phyloP scores from a whole-genome alignment of 306 rosid species.

The Hippophae tibetana region DNA sequence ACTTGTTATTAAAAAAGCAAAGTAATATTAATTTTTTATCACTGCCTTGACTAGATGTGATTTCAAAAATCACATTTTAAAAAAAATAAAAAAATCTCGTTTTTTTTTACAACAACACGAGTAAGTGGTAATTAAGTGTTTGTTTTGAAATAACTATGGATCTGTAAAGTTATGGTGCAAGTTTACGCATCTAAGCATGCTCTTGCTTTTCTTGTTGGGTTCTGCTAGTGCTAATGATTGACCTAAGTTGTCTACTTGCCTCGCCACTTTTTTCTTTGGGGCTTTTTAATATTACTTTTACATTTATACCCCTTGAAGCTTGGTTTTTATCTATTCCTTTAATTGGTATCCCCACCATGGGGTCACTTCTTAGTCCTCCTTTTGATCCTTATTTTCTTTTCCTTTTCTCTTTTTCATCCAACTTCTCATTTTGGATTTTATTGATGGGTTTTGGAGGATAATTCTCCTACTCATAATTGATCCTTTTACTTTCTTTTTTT shows the following conservation, averaged over 20 bases:
- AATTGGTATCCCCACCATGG: no score
- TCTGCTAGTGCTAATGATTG: background rate
- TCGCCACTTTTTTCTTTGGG: background rate
- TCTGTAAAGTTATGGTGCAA: no score
- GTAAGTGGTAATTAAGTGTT: no score
- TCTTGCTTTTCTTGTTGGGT: no score
- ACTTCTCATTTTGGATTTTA: background rate
- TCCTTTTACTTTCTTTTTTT: background rate
- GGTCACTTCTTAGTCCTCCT: background rate
- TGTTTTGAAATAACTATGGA: no score
- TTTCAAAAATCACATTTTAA: no score
- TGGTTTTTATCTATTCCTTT: background rate
- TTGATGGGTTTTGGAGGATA: background rate
- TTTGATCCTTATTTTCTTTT: background rate
- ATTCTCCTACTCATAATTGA: background rate
- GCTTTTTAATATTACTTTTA: background rate
- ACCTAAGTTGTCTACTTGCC: background rate
- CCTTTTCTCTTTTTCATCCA: background rate
- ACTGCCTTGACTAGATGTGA: no score
- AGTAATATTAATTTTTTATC: no score
- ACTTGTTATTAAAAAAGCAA: no score
- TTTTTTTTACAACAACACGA: no score
- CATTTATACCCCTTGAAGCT: slow-evolving; percentile 18
- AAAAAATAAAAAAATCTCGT: no score
- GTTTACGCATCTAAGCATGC: no score